Evolutionary conservation across 371 early-diverging fungal species (phyloP), one percentile per base, ranked within the genome.

Genomic region (Smittium culicis): DNA sequence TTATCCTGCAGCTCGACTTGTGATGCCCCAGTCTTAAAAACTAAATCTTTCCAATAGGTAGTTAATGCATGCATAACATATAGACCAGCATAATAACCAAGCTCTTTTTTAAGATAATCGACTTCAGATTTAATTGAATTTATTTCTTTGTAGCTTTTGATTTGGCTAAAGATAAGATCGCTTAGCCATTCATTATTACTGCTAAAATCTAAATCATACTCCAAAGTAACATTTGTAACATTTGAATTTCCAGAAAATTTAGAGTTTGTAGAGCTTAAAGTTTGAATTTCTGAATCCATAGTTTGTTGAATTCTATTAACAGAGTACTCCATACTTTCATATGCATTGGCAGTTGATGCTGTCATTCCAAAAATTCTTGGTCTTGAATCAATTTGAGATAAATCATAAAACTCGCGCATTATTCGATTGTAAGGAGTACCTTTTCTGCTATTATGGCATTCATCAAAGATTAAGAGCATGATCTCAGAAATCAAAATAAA

Each of bases 361-460:
- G 96, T 94, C 91, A 96, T 89, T 5, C 93, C 93, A 74, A 95
- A 91, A 0, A 95, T 80, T 68, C 85, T 86, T 11, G 95, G 95
- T 27, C 86, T 74, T 3, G 80, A 72, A 0, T 73, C 72, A 0
- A 66, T 64, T 0, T 78, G 77, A 30, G 80, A 76, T n/a, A 71
- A 68, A 58, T 83, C 79, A 71, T 93, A 94, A 72, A 89, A 89
- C 66, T 89, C 84, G 27, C 82, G 78, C 91, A 94, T 92, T 45
- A 96, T 87, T 34, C 84, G 73, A 67, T 88, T 85, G 75, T 89
- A 94, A 0, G 90, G 87, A 67, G 93, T 91, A 34, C 80, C 77
- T 69, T 88, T 88, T 24, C 88, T 80, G 2, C 91, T 84, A 73
- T 95, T 92, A 73, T 96, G 97, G 66, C 91, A 90, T 74, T 96